These are phyloP conservation scores for Backusella liffmaniae DNA, from an alignment of 192 early-diverging fungal genomes.

Conservation along the genomic window DNA sequence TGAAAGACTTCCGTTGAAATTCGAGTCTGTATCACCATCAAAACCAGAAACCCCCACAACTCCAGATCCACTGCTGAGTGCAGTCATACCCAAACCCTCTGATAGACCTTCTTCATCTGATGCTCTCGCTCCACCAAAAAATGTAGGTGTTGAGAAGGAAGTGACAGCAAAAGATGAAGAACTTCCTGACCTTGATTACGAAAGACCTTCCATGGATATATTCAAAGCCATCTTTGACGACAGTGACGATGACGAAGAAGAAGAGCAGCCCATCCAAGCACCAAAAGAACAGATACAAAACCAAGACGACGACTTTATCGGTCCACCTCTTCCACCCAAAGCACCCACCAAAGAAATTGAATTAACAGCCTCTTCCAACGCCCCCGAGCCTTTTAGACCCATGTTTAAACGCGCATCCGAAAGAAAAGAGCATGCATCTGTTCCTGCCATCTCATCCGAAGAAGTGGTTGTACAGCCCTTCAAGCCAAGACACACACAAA, in stretches of 20 bases:
- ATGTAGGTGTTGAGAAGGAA: background rate
- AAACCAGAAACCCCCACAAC: background rate
- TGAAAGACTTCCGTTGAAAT: constrained; percentile 13
- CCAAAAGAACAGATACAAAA: background rate
- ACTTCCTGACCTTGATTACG: constrained; percentile 27
- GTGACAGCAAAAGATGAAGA: constrained; percentile 8
- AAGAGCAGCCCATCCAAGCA: constrained; percentile 23
- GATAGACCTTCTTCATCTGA: background rate
- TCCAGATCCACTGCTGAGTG: constrained; percentile 21
- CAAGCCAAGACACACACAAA: constrained; percentile 5
- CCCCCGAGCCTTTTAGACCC: constrained; percentile 25
- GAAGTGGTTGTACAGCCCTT: constrained; percentile 28
- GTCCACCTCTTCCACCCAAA: constrained; percentile 9
- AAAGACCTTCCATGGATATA: constrained; percentile 79
- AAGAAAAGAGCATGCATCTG: background rate
- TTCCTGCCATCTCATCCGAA: constrained; percentile 17
- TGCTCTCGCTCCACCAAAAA: background rate
- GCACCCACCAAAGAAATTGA: constrained; percentile 8
- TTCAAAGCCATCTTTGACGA: constrained; percentile 82
- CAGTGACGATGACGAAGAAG: constrained; percentile 59
- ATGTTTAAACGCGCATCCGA: constrained; percentile 29
- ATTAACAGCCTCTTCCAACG: background rate
- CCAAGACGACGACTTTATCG: constrained; percentile 15
- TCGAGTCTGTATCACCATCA: background rate
- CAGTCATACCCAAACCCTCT: constrained; percentile 20